Conservation (phyloP, 108 stramenopile genomes). For the Cylindrotheca fusiformis region DNA sequence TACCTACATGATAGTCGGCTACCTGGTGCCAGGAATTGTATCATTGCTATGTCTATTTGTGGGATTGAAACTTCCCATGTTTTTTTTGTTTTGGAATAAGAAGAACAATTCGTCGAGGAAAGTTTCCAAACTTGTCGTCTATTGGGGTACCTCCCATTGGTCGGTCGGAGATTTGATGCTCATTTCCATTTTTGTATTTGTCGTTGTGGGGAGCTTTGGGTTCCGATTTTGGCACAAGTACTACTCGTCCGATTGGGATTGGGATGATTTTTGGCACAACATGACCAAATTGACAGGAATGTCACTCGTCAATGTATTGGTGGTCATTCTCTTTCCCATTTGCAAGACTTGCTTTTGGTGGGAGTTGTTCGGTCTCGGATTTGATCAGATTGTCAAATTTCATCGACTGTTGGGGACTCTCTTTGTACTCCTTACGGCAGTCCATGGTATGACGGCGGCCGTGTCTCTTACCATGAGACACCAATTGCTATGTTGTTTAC, state of each 20-base stretch:
- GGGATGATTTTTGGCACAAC: neutral
- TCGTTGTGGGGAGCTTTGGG: neutral
- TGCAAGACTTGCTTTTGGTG: slow-evolving; percentile 1
- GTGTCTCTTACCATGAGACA: neutral
- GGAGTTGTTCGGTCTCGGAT: neutral
- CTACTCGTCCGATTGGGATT: neutral
- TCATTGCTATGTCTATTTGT: neutral
- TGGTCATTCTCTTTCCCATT: neutral
- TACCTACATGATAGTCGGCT: neutral
- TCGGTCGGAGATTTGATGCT: neutral
- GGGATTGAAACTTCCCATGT: neutral
- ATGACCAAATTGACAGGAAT: neutral
- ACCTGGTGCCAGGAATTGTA: neutral
- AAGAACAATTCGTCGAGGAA: neutral
- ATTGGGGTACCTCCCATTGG: neutral
- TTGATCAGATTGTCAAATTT: neutral
- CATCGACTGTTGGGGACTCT: neutral
- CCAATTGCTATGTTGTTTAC: neutral
- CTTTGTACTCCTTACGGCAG: neutral
- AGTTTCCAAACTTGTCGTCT: neutral
- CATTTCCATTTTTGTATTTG: neutral
- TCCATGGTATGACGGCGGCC: neutral
- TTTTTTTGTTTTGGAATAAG: neutral
- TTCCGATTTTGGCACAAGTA: neutral
- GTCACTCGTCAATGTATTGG: neutral